A percentile compares a stretch with the other conserved stretches of the same genome.
Conservation (phyloP, 306 rosid genomes). For the Cucurbita argyrosperma region DNA sequence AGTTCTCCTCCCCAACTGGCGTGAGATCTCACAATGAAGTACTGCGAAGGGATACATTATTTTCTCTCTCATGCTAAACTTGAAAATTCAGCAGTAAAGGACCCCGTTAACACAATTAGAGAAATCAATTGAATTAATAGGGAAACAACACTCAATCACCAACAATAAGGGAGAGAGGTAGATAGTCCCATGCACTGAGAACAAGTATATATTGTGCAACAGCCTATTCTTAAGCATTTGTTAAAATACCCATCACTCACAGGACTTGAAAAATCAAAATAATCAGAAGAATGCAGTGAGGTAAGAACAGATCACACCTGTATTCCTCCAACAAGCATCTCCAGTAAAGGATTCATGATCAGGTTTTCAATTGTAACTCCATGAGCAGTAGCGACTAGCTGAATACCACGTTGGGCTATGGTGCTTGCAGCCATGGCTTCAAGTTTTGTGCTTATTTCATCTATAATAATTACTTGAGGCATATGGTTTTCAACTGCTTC, state of each 20-base stretch:
- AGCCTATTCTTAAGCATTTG: not conserved
- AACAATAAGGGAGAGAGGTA: not conserved
- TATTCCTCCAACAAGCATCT: conserved; percentile 96
- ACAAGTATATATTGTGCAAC: not conserved
- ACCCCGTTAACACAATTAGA: not conserved
- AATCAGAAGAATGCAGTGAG: not conserved
- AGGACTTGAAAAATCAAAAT: not conserved
- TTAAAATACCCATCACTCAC: not conserved
- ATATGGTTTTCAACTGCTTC: conserved; percentile 99
- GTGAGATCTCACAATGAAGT: no score
- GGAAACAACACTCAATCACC: not conserved
- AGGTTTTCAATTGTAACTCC: conserved; percentile 90
- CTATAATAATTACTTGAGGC: conserved; percentile 96
- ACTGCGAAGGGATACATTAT: not conserved
- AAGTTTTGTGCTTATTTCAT: conserved; percentile 94
- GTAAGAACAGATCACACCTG: conserved; percentile 58
- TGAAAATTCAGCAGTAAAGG: not conserved
- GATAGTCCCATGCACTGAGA: not conserved
- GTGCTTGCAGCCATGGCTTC: conserved; percentile 99
- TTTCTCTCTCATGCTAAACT: not conserved
- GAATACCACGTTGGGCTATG: conserved; percentile 94
- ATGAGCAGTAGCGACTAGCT: conserved; percentile 97
- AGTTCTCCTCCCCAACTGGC: no score
- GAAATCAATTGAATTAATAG: not conserved
- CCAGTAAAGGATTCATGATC: conserved; percentile 79